Base-by-base conservation (phyloP, 2,329 filamentous ascomycete genomes). In the Colletotrichum sp. region DNA sequence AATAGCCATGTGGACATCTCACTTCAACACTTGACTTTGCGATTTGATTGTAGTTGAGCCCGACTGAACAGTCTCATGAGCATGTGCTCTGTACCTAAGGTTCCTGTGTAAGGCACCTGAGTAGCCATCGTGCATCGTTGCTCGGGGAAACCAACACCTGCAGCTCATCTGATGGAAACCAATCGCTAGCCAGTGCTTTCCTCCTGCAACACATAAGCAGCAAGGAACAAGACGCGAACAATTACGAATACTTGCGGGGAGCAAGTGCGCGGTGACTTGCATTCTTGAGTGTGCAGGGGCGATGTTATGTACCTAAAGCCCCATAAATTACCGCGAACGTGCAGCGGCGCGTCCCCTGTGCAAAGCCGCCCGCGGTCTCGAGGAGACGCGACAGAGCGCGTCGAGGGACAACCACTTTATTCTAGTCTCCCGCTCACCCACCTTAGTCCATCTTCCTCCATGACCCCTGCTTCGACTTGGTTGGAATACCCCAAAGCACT, bases 331-430 rank as follows among this genome's bases (percentile, higher is more conserved):
- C 63, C 63, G 32, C 21, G 55, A 63, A 75, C 43, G 69, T 73
- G 72, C 68, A 75, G 69, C 63, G 26, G 61, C 70, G 73, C 73
- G 70, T 65, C 16, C 38, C 34, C 58, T 52, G 28, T 72, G 38
- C 64, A 64, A 58, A 67, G 57, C n/a, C 73, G 73, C 55, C 55
- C 58, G 58, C 60, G 71, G 67, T 28, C 30, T 36, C n/a, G 58
- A 60, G 26, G 16, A 32, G 28, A 60, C 57, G 16, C 55, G 67
- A 74, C 74, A 21, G 26, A 71, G 38, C 74, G 72, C 66, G 71
- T 75, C 67, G 60, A 75, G 74, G 61, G 66, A 64, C 71, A 60
- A 74, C 72, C 72, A 76, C 73, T 76, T 73, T 74, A 63, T 65
- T 34, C 43, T 52, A 52, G 43, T 52, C 43, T 52, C 52, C 32